Conservation (phyloP, 768 basidiomycete species). For the Hortiboletus campestris region DNA sequence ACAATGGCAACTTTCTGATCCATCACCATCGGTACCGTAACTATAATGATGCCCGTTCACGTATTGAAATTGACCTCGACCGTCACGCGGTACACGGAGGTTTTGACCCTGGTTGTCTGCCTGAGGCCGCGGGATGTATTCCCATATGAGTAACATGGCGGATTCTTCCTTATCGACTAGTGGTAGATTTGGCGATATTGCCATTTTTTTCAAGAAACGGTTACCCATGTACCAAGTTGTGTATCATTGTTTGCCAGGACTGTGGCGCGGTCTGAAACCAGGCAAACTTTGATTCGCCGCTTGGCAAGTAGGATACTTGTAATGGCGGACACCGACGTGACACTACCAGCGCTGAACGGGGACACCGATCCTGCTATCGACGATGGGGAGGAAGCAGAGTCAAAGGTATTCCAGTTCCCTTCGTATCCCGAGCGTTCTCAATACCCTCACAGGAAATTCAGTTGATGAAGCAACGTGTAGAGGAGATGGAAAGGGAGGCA, state of each 20-base stretch:
- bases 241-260: slow-evolving; percentile 27
- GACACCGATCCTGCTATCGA: slow-evolving; percentile 38
- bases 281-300: slow-evolving; percentile 25
- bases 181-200: background rate
- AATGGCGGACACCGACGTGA: slow-evolving; percentile 55
- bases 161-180: slow-evolving; percentile 5
- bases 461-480: slow-evolving; percentile 89
- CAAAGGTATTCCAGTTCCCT: slow-evolving; percentile 42
- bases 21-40: slow-evolving; percentile 32
- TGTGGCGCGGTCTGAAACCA: slow-evolving; percentile 19
- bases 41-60: slow-evolving; percentile 29
- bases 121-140: background rate
- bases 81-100: slow-evolving; percentile 23
- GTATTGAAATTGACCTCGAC: slow-evolving; percentile 23
- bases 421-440: slow-evolving; percentile 11
- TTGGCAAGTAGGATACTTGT: slow-evolving; percentile 18
- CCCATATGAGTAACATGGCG: background rate
- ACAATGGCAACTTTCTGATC: slow-evolving; percentile 24
- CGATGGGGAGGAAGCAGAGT: slow-evolving; percentile 63
- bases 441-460: slow-evolving; percentile 65
- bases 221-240: slow-evolving; percentile 6
- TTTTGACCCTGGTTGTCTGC: slow-evolving; percentile 9
- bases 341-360: slow-evolving; percentile 38
- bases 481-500: slow-evolving; percentile 91
- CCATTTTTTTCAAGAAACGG: too few relatives aligned